A percentile compares a stretch with the other conserved stretches of the same genome.
These are phyloP conservation scores for Mucor plumbeus DNA, from an alignment of 371 early-diverging fungal genomes.

Conservation along the genomic window DNA sequence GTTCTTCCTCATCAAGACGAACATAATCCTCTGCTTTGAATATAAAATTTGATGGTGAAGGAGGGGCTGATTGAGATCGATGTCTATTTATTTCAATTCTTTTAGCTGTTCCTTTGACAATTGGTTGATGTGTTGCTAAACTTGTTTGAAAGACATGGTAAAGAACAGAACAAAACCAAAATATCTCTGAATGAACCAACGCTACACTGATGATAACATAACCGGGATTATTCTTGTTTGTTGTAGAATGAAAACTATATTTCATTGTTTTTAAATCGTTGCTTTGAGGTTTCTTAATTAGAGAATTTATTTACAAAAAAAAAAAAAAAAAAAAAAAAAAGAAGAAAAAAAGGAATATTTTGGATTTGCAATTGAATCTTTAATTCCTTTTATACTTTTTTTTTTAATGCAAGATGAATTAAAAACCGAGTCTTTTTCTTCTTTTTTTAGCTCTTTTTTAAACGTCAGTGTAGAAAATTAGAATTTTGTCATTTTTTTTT, in stretches of 20 bases:
- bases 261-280: background rate
- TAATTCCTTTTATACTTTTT: background rate
- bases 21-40: background rate
- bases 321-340: background rate
- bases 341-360: background rate
- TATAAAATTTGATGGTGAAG: background rate
- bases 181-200: slow-evolving; percentile 26
- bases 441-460: background rate
- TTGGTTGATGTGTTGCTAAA: background rate
- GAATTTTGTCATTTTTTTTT: background rate
- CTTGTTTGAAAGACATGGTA: slow-evolving; percentile 20
- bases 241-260: background rate
- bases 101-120: background rate
- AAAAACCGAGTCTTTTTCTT: background rate
- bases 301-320: too few species aligned
- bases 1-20: background rate
- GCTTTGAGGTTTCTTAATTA: background rate
- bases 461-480: slow-evolving; percentile 1
- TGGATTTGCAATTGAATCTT: background rate
- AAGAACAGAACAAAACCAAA: slow-evolving; percentile 30
- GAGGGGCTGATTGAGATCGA: background rate
- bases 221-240: background rate
- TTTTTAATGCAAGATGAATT: background rate
- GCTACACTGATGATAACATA: slow-evolving; percentile 16
- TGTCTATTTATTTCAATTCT: background rate